A percentile compares a stretch with the other conserved stretches of the same genome.
phyloP scores from a whole-genome alignment of 306 rosid species.

The Dryas drummondii region DNA sequence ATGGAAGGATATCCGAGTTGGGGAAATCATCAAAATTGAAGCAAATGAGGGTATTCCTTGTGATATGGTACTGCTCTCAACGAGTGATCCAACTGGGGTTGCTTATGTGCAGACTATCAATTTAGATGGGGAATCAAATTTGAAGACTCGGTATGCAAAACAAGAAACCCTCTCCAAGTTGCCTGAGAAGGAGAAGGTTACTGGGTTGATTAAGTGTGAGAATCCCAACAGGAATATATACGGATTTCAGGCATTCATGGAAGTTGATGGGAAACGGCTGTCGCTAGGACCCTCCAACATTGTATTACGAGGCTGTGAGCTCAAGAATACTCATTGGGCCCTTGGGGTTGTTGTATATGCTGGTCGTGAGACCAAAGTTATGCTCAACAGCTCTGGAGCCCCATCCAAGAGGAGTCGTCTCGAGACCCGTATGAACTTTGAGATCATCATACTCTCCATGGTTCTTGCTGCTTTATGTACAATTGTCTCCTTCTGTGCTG shows the following conservation, averaged over 20 bases:
- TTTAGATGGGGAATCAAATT: constrained; percentile 95
- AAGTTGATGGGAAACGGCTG: constrained; percentile 67
- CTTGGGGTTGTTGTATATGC: constrained; percentile 84
- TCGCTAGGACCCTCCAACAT: constrained; percentile 94
- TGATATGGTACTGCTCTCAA: constrained; percentile 87
- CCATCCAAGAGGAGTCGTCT: constrained; percentile 94
- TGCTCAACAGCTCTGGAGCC: constrained; percentile 95
- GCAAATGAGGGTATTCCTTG: constrained; percentile 79
- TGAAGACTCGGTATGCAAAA: constrained; percentile 89
- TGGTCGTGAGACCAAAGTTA: constrained; percentile 89
- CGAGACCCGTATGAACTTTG: constrained; percentile 84
- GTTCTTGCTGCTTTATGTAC: constrained; percentile 72
- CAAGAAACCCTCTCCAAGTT: constrained; percentile 80
- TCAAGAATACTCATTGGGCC: constrained; percentile 85
- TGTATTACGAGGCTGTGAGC: constrained; percentile 84
- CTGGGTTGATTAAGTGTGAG: constrained; percentile 80
- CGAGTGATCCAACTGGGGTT: constrained; percentile 93
- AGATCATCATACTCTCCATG: constrained; percentile 75
- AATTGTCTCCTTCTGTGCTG: constrained; percentile 69
- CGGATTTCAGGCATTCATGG: constrained; percentile 83
- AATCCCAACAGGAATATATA: constrained; percentile 93
- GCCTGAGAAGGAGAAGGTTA: constrained; percentile 52
- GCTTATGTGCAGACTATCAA: constrained; percentile 89
- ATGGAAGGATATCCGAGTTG: constrained; percentile 77
- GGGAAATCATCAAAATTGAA: constrained; percentile 67